Base-by-base conservation (phyloP, 306 rosid genomes). In the Cicer yamashitae region DNA sequence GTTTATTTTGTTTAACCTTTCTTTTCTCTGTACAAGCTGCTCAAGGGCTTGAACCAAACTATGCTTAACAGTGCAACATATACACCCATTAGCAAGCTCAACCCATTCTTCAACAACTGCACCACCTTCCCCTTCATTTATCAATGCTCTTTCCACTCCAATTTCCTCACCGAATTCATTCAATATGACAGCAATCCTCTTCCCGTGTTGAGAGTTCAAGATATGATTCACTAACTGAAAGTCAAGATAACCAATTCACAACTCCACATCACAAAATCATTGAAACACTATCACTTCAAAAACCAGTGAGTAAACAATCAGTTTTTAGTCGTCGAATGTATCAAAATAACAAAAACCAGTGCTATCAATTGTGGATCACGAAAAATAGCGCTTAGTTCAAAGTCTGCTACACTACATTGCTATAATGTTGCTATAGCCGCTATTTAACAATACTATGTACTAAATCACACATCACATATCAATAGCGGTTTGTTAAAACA, bases 41-140 rank as follows among this genome's bases (percentile, higher is more conserved):
- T 94, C 98, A 34, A 94, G 78, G 7, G 98, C 98, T 80, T 91
- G 98, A 72, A 94, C 96, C 82, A 94, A 84, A 78, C 96, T 91
- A 70, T 91, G 98, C 83, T 94, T 91, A 54, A 94, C 97, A 22
- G 88, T 84, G 83, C 98, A 94, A 80, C 96, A 94, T 70, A 94
- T 67, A 75, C 98, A 89, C 72, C 98, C 98, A 79, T 94, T 91
- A 7, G 93, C 96, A 69, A 94, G 87, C 84, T 94, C 98, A 79
- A 94, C 96, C 98, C 98, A 94, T 82, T 94, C 98, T 76, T 94
- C 97, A 69, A 94, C 96, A 46, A 94, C 84, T 1, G 96, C 94
- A 52, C 97, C 97, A 1, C 87, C 91, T 65, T 91, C 96, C 44
- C 98, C 98, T 86, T 94, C 93, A 51, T 94, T 91, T 14, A 94